Evolutionary conservation across 2,329 filamentous ascomycete genomes (phyloP), one percentile per base, ranked within the genome.

Genomic region (Penicillium brevicompactum): DNA sequence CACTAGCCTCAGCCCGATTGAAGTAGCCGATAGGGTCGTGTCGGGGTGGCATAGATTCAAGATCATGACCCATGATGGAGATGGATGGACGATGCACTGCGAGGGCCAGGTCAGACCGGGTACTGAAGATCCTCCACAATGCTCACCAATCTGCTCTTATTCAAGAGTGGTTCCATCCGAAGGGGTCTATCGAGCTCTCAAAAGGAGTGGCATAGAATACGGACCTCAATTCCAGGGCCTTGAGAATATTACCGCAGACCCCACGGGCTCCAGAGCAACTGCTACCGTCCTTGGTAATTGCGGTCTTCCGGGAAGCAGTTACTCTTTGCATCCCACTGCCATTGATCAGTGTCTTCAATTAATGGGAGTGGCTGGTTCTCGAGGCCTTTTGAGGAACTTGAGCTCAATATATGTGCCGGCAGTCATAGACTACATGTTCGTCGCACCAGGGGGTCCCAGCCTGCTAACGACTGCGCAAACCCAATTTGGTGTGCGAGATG

Each of bases 341-440:
- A 59, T 61, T 31, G 59, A 61, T 21, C 56, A 61, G 38, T 53
- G 53, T 34, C 46, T 61, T 9, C 59, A 61, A 37, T 51, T 61
- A 1, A 38, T 61, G 41, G 48, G 45, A 11, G 49, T 58, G 18
- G 58, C 58, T 1, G 34, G 44, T 24, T 45, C 48, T 8, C 49
- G 55, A 14, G 53, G 56, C 5, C 10, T 57, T 16, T 7, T 46
- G 2, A 53, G 59, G 1, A 30, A 45, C 6, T 46, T 53, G 7
- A 37, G 40, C 5, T 27, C 44, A 2, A 37, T 56, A 13, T 55
- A 49, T 14, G 51, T 61, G 8, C 58, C 58, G 4, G 53, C 52
- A 13, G 38, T 44, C n/a, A 55, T 60, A 34, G 27, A 53, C 2
- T 21, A 46, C 5, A 21, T 56, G 24, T 59, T 53, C 5, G 45